phyloP scores from a whole-genome alignment of 2,329 filamentous ascomycete genomes.

The Neoascochyta sp. region DNA sequence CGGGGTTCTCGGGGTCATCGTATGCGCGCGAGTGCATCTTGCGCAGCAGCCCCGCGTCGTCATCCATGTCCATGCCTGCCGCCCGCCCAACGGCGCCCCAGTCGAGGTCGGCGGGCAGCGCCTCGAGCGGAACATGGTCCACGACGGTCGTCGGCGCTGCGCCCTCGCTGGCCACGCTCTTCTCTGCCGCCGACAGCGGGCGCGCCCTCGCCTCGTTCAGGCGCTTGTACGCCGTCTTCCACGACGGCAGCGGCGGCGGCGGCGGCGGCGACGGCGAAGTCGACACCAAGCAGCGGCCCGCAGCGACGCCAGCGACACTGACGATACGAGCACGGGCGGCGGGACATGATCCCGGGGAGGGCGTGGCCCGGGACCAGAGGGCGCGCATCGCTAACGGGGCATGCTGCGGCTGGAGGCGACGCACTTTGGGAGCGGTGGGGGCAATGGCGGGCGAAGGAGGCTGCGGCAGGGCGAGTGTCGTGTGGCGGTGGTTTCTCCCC shows the following conservation, averaged over 20 bases:
- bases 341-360: constrained; percentile 59
- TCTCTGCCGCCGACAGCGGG: too few relatives aligned
- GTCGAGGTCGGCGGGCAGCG: constrained; percentile 17
- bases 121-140: constrained; percentile 9
- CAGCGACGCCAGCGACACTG: too few relatives aligned
- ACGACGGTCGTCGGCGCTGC: constrained; percentile 1
- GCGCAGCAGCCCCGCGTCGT: constrained; percentile 15
- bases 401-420: constrained; percentile 25
- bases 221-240: constrained; percentile 57
- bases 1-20: constrained; percentile 10
- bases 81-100: constrained; percentile 16
- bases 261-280: constrained; percentile 62
- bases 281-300: too few relatives aligned
- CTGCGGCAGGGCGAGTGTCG: too few relatives aligned
- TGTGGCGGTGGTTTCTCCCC: too few relatives aligned
- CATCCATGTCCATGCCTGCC: constrained; percentile 25
- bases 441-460: too few relatives aligned
- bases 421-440: constrained; percentile 12
- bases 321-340: too few relatives aligned
- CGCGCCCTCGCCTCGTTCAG: constrained; percentile 40
- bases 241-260: constrained; percentile 61
- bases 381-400: constrained; percentile 57
- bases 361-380: constrained; percentile 64
- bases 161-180: constrained; percentile 13
- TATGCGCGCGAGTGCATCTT: constrained; percentile 12